Evolutionary conservation across 176 grass and related monocot genomes (phyloP).

Genomic region (Oryza glaberrima): DNA sequence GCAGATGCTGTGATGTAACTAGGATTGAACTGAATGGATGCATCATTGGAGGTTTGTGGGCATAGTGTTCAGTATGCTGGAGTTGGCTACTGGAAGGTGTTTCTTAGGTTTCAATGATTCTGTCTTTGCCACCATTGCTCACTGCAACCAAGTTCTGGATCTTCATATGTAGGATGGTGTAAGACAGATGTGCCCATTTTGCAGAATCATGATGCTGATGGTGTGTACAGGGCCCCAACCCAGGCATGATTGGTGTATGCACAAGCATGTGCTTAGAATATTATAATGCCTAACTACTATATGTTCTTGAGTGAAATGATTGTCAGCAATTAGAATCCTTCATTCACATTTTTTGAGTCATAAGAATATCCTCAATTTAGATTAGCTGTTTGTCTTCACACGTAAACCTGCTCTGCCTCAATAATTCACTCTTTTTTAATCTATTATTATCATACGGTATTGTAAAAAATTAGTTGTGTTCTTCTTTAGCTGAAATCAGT

Average conservation of each 20-base stretch:
- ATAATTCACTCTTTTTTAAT: slow-evolving; percentile 14
- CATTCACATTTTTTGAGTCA: slow-evolving; percentile 20
- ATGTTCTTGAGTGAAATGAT: slow-evolving; percentile 18
- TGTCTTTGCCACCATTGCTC: not conserved
- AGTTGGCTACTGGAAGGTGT: slow-evolving; percentile 20
- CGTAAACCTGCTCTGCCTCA: slow-evolving; percentile 1
- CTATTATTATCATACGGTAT: not conserved
- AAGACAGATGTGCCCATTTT: slow-evolving; percentile 27
- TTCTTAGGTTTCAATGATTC: slow-evolving; percentile 16
- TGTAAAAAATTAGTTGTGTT: not conserved
- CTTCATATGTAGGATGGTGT: slow-evolving; percentile 32
- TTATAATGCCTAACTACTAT: slow-evolving; percentile 30
- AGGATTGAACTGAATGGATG: slow-evolving; percentile 24
- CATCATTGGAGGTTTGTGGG: slow-evolving; percentile 26
- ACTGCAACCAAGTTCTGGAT: not conserved
- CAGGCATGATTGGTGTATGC: slow-evolving; percentile 30
- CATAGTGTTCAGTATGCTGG: not conserved
- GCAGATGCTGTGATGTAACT: slow-evolving; percentile 25
- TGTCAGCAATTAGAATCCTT: slow-evolving; percentile 20
- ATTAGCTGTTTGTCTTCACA: not conserved
- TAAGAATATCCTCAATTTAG: slow-evolving; percentile 22
- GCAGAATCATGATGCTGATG: slow-evolving; percentile 33
- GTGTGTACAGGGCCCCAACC: slow-evolving; percentile 1
- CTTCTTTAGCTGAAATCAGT: not conserved
- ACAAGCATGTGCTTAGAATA: slow-evolving; percentile 37